Conservation (phyloP, 2,329 filamentous ascomycete species). For the Diplodia scrobiculata region DNA sequence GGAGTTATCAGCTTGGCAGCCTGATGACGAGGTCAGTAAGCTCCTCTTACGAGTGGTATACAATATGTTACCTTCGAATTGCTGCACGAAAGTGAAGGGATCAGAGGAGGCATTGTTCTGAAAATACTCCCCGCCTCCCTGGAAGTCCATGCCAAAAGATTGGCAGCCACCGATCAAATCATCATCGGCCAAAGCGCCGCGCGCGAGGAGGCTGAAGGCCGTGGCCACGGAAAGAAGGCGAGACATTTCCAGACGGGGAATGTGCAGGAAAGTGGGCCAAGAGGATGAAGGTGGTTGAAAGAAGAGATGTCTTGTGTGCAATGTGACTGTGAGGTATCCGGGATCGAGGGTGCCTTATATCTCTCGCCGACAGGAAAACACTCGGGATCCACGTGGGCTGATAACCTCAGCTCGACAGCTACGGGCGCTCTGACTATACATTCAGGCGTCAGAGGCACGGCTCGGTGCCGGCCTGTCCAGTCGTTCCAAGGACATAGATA, state of each 20-base stretch:
- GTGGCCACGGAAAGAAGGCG: conserved; percentile 20
- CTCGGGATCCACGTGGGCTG: neutral
- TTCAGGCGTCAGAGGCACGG: neutral
- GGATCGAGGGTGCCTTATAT: neutral
- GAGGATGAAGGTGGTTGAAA: neutral
- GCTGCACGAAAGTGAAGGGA: conserved; percentile 46
- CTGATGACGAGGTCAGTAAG: conserved; percentile 31
- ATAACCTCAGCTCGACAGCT: neutral
- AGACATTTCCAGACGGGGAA: neutral
- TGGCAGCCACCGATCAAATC: conserved; percentile 30
- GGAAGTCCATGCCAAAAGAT: conserved; percentile 45
- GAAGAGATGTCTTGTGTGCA: neutral
- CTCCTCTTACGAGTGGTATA: neutral
- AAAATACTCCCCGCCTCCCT: conserved; percentile 46
- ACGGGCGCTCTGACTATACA: neutral
- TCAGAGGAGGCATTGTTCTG: conserved; percentile 47
- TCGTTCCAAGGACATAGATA: neutral
- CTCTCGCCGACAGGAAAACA: neutral
- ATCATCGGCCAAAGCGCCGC: conserved; percentile 27
- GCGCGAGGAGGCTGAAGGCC: conserved; percentile 31
- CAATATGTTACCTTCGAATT: conserved; percentile 40
- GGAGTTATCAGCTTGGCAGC: conserved; percentile 42
- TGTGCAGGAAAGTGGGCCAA: no score
- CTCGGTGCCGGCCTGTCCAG: neutral
- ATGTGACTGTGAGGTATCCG: neutral